Conservation (phyloP, 2,329 filamentous ascomycete species). For the Calonectria naviculata region DNA sequence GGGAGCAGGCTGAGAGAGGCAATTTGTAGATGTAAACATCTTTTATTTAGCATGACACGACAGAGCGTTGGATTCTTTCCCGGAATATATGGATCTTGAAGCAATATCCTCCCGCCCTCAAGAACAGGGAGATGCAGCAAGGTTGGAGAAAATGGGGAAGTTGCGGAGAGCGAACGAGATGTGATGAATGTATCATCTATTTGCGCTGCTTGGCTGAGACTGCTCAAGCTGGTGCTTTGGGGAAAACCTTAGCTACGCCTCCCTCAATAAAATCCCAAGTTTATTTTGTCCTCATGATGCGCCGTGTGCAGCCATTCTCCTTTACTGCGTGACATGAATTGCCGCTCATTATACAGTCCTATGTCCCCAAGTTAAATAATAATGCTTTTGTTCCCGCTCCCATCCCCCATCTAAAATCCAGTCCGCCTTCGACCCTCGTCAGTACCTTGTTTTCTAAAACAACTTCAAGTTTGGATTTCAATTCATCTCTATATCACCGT, state of each 20-base stretch:
- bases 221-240: slow-evolving; percentile 2
- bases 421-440: background rate
- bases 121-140: background rate
- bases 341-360: slow-evolving; percentile 20
- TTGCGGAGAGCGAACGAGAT: slow-evolving; percentile 9
- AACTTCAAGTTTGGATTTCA: slow-evolving; percentile 13
- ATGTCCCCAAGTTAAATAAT: slow-evolving; percentile 18
- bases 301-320: slow-evolving; percentile 15
- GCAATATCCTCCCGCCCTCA: background rate
- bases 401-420: background rate
- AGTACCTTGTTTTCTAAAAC: background rate
- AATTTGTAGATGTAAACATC: slow-evolving; percentile 70
- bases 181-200: slow-evolving; percentile 14
- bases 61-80: background rate
- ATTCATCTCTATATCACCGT: slow-evolving; percentile 57
- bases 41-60: background rate
- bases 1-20: slow-evolving; percentile 87
- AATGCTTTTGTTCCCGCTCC: slow-evolving; percentile 20
- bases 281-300: slow-evolving; percentile 9
- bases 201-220: background rate
- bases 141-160: background rate
- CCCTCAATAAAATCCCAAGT: slow-evolving; percentile 11
- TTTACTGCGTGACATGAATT: slow-evolving; percentile 15
- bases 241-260: background rate
- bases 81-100: background rate